Percentiles rank a stretch among this genome's conserved stretches.
phyloP scores from a whole-genome alignment of 495 filamentous ascomycete species.

The Endocarpon pusillum region DNA sequence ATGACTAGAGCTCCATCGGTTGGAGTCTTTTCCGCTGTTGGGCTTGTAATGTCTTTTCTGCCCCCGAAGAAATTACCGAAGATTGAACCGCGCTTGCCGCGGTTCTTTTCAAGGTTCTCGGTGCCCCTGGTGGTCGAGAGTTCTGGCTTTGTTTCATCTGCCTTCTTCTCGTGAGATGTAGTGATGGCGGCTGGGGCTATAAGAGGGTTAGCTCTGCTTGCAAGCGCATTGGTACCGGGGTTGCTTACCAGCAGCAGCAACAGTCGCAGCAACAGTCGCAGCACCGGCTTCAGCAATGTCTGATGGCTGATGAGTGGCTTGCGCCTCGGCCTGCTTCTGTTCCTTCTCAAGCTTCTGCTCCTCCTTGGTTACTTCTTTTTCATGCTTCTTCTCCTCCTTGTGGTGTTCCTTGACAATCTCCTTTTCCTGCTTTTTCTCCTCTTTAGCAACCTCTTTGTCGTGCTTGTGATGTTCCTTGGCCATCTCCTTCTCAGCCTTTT shows the following conservation, averaged over 20 bases:
- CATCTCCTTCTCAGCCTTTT: conserved; percentile 95
- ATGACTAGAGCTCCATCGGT: conserved; percentile 30
- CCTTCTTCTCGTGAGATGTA: conserved; percentile 1
- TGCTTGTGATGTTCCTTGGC: too few species aligned
- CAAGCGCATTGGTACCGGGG: too few species aligned
- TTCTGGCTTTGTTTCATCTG: conserved; percentile 1
- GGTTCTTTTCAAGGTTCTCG: conserved; percentile 10
- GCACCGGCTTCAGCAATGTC: not conserved
- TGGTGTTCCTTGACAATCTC: conserved; percentile 18
- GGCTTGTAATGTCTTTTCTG: conserved; percentile 33
- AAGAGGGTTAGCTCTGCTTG: too few species aligned
- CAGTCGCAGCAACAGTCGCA: not conserved
- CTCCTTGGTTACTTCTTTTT: conserved; percentile 6
- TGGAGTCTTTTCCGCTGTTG: conserved; percentile 33
- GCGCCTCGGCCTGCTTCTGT: too few species aligned
- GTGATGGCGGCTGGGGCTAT: not conserved
- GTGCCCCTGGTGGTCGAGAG: not conserved
- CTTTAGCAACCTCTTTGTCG: conserved; percentile 17
- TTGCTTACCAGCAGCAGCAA: not conserved
- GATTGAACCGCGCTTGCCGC: conserved; percentile 34
- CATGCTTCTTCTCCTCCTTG: conserved; percentile 24
- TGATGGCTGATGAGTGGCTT: too few species aligned
- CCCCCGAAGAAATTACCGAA: conserved; percentile 35
- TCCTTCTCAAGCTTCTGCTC: too few species aligned
- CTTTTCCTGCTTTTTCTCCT: conserved; percentile 8